Conservation (phyloP, 305 asterid genomes). For the Solanum hybrid region DNA sequence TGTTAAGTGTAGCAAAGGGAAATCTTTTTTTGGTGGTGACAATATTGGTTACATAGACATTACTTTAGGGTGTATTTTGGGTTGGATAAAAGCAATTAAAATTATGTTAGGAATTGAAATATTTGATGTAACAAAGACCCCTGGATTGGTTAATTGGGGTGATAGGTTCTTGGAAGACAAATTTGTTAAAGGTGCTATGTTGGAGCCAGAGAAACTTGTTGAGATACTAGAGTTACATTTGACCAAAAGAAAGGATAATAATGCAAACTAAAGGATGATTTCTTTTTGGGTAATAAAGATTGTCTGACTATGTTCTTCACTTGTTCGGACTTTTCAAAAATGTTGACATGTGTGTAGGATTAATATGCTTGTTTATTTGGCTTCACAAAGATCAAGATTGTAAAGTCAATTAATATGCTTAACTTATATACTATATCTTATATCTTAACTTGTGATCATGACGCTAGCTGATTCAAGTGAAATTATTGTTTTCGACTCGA, state of each 20-base stretch:
- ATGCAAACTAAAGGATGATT: not conserved
- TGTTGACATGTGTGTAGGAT: not conserved
- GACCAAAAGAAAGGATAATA: constrained; percentile 10
- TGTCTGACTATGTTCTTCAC: not conserved
- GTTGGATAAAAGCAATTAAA: constrained; percentile 27
- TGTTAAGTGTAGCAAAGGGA: constrained; percentile 34
- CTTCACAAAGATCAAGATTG: not conserved
- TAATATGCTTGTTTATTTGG: not conserved
- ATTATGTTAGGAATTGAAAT: constrained; percentile 12
- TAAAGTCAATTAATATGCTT: not conserved
- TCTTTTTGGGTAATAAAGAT: not conserved
- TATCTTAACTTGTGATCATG: not conserved
- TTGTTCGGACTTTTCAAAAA: not conserved
- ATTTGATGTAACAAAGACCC: constrained; percentile 25
- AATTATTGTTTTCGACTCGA: not conserved
- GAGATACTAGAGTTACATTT: constrained; percentile 20
- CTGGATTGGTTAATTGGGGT: constrained; percentile 35
- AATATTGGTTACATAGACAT: constrained; percentile 42
- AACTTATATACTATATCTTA: not conserved
- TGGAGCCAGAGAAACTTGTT: constrained; percentile 23
- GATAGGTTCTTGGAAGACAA: constrained; percentile 15
- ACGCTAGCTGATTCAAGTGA: too few relatives aligned
- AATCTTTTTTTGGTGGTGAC: constrained; percentile 40
- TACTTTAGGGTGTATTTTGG: constrained; percentile 36
- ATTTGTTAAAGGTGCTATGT: constrained; percentile 25